Evolutionary conservation across 1,284 basidiomycete genomes (phyloP).

Genomic region (Inonotus hispidus): DNA sequence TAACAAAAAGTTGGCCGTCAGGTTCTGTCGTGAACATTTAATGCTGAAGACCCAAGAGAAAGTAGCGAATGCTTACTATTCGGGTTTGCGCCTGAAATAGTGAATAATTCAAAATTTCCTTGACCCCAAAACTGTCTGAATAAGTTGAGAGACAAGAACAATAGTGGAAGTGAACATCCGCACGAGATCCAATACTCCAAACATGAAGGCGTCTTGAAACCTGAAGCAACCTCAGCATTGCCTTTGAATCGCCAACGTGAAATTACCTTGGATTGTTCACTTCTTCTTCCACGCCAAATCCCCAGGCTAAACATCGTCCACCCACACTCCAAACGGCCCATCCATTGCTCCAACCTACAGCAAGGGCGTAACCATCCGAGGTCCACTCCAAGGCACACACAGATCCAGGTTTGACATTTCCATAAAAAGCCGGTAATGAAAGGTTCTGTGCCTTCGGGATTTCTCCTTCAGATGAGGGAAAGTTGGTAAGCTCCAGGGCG

Average conservation of each 20-base stretch:
- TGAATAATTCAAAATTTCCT: slow-evolving; percentile 83
- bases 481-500: slow-evolving; percentile 54
- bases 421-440: slow-evolving; percentile 51
- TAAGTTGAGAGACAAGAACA: slow-evolving; percentile 10
- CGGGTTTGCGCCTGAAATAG: slow-evolving; percentile 48
- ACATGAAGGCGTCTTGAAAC: slow-evolving; percentile 84
- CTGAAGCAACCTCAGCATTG: slow-evolving; percentile 25
- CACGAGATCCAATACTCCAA: slow-evolving; percentile 65
- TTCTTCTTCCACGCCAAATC: slow-evolving; percentile 62
- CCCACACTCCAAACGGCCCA: slow-evolving; percentile 93
- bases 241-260: not conserved
- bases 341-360: slow-evolving; percentile 88
- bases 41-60: not conserved
- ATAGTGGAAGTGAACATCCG: slow-evolving; percentile 23
- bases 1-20: slow-evolving; percentile 72
- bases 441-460: slow-evolving; percentile 50
- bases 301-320: slow-evolving; percentile 78
- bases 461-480: slow-evolving; percentile 53
- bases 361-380: slow-evolving; percentile 94
- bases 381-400: slow-evolving; percentile 84
- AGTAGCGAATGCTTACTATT: slow-evolving; percentile 36
- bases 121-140: slow-evolving; percentile 78
- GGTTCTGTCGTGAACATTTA: slow-evolving; percentile 32
- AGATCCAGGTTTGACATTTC: slow-evolving; percentile 55
- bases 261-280: slow-evolving; percentile 52